Evolutionary conservation across 345 rosid species (phyloP).

Genomic region (Linum trigynum): DNA sequence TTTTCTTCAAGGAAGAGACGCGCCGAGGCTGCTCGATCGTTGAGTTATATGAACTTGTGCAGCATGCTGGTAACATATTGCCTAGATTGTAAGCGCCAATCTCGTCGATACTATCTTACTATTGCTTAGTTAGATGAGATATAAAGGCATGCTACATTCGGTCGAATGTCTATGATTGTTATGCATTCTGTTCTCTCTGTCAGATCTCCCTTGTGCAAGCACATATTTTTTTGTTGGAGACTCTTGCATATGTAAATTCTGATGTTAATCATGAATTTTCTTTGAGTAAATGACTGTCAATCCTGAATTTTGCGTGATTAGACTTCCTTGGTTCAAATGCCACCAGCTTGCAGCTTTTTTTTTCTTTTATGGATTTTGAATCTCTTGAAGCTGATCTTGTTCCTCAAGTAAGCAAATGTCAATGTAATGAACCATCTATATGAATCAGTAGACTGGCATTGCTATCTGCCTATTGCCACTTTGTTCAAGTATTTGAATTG

Average conservation of each 20-base stretch:
- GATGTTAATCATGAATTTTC: too few species aligned
- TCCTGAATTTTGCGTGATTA: not conserved
- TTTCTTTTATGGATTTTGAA: not conserved
- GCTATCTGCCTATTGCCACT: not conserved
- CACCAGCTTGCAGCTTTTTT: not conserved
- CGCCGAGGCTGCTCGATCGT: slow-evolving; percentile 88
- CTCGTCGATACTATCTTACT: not conserved
- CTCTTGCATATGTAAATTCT: not conserved
- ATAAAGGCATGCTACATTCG: not conserved
- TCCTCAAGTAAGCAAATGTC: not conserved
- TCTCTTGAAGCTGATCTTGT: not conserved
- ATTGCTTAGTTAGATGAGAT: not conserved
- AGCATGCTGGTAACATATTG: slow-evolving; percentile 95
- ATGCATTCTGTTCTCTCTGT: not conserved
- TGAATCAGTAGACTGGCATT: not conserved
- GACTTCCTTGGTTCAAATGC: not conserved
- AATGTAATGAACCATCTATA: not conserved
- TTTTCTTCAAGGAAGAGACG: slow-evolving; percentile 89
- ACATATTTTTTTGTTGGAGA: not conserved
- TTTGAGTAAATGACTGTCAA: not conserved
- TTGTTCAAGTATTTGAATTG: not conserved
- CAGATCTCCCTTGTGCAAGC: not conserved
- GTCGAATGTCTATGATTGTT: not conserved
- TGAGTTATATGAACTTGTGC: slow-evolving; percentile 94
- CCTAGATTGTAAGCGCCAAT: slow-evolving; percentile 72